Evolutionary conservation across 768 basidiomycete genomes (phyloP), one percentile per base, ranked within the genome.

Genomic region (Macrolepiota albuminosa): DNA sequence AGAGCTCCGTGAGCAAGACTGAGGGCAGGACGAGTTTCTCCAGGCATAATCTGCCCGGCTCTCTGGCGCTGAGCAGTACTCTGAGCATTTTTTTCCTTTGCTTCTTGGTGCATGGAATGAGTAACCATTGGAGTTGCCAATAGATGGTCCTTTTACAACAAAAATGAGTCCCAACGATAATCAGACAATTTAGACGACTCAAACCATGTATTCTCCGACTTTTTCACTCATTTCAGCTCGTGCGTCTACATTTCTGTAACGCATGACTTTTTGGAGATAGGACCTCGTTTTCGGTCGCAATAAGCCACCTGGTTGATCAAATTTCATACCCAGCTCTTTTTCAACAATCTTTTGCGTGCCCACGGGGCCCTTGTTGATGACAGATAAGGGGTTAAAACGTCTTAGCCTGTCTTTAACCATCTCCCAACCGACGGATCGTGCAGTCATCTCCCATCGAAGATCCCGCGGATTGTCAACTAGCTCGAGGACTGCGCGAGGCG

Each of bases 401-500:
- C 74, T 76, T 40, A 91, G 70, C 61, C 78, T 82, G 62, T 82
- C 78, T 50, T 80, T 81, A 59, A 90, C 68, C 39, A 93, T 66
- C 67, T 98, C 95, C 79, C 91, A 85, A 0, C 94, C 97, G 34
- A 95, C 81, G 1, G 92, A 85, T 56, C 92, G 84, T 26, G 96
- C 90, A 16, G 91, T 88, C 79, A 95, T 84, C 71, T 95, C 93
- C 70, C 87, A 90, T 61, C 87, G 86, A 46, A 98, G 76, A 75
- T 99, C 97, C 59, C 83, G 79, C 16, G 93, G 93, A 67, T 91
- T 90, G 77, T 98, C 97, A 34, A 98, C 95, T n/a, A 99, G 79
- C 71, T 96, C 93, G 47, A 99, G 73, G 63, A 99, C 84, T 4
- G 95, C 95, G 66, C 88, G 81, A 2, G 95, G 93, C 29, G 97